These are phyloP conservation scores for Leccinum solheimii DNA, from an alignment of 1,284 basidiomycete species.

Conservation along the genomic window DNA sequence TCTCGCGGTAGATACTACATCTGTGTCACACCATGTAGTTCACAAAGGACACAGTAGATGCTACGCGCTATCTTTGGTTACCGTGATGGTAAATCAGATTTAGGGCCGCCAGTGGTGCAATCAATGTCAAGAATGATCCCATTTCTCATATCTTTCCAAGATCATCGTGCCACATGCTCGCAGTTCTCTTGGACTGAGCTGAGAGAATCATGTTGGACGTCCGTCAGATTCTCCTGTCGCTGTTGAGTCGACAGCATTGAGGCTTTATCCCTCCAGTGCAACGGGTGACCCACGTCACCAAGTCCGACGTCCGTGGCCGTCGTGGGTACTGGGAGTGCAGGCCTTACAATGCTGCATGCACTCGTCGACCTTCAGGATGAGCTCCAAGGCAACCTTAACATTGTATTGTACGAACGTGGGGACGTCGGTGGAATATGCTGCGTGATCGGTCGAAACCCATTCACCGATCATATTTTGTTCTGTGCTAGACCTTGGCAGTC, in stretches of 20 bases:
- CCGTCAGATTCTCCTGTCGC: slow-evolving; percentile 2
- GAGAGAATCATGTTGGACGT: slow-evolving; percentile 12
- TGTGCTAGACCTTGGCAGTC: too few relatives aligned
- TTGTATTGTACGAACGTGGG: slow-evolving; percentile 52
- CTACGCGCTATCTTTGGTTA: too few relatives aligned
- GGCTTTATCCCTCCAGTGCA: not conserved
- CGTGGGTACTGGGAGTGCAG: slow-evolving; percentile 53
- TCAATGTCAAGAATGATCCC: not conserved
- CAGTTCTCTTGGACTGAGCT: not conserved
- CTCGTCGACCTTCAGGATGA: slow-evolving; percentile 48
- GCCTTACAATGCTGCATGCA: slow-evolving; percentile 51
- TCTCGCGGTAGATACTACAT: too few relatives aligned
- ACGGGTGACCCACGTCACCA: slow-evolving; percentile 19
- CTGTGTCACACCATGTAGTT: too few relatives aligned
- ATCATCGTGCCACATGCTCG: not conserved
- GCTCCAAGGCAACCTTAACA: slow-evolving; percentile 40
- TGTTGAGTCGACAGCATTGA: slow-evolving; percentile 11
- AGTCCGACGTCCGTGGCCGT: slow-evolving; percentile 58
- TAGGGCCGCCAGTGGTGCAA: not conserved
- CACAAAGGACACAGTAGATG: too few relatives aligned
- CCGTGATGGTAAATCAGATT: too few relatives aligned
- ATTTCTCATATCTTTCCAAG: not conserved
- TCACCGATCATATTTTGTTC: too few relatives aligned
- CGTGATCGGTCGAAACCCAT: not conserved
- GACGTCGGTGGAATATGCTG: slow-evolving; percentile 56